Evolutionary conservation across 2,329 filamentous ascomycete genomes (phyloP).

Genomic region (Westerdykella aurantiaca): DNA sequence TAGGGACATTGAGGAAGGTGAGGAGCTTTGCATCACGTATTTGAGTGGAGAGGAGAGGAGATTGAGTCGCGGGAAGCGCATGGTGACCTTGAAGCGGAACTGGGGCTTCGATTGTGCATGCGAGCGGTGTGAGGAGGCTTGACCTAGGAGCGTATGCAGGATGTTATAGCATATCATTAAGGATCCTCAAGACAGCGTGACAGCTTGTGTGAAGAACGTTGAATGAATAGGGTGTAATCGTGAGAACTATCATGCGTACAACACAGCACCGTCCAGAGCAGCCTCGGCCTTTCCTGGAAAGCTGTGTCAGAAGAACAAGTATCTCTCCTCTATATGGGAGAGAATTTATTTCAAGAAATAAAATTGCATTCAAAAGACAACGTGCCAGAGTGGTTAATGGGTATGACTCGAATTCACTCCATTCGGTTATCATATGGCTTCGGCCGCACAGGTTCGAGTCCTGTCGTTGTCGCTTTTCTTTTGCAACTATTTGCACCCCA

Average conservation of each 20-base stretch:
- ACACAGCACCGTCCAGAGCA: no score
- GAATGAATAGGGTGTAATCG: no score
- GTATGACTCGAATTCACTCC: constrained; percentile 21
- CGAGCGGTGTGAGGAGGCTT: constrained; percentile 28
- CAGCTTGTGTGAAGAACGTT: no score
- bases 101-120: constrained; percentile 47
- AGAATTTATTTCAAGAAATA: no score
- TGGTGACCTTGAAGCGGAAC: constrained; percentile 33
- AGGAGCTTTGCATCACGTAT: constrained; percentile 46
- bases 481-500: background rate
- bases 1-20: constrained; percentile 33
- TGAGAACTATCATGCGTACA: no score
- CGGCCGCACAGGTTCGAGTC: constrained; percentile 19
- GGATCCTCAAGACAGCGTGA: no score
- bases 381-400: constrained; percentile 20
- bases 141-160: background rate
- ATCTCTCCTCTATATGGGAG: no score
- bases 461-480: constrained; percentile 6
- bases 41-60: constrained; percentile 44
- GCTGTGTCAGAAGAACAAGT: no score
- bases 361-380: constrained; percentile 6
- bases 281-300: no score
- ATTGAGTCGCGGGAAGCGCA: constrained; percentile 33
- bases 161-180: no score
- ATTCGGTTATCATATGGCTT: constrained; percentile 22